These are phyloP conservation scores for Globisporangium sylvaticum DNA, from an alignment of 352 stramenopile species.

Conservation along the genomic window DNA sequence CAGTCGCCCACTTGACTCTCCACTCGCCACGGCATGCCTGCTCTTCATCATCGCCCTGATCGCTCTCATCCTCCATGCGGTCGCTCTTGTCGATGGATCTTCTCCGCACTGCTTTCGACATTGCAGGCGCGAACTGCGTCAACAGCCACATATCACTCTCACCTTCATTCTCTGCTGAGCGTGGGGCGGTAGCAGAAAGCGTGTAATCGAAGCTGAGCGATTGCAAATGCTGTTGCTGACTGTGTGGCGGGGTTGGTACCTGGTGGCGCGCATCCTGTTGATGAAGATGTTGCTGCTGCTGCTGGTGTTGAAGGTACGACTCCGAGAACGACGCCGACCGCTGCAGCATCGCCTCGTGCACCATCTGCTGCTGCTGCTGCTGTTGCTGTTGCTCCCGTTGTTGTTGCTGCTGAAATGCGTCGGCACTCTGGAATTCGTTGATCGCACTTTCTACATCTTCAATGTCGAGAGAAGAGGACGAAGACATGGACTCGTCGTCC, in stretches of 20 bases:
- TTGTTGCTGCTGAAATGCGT: not conserved
- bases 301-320: constrained; percentile 5
- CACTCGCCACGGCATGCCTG: constrained; percentile 1
- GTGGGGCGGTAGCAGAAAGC: not conserved
- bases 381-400: constrained; percentile 1
- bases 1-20: constrained; percentile 33
- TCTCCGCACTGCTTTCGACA: constrained; percentile 34
- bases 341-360: not conserved
- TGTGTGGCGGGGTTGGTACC: not conserved
- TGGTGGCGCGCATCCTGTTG: not conserved
- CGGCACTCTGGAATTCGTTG: not conserved
- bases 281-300: not conserved
- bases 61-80: constrained; percentile 15
- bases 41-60: constrained; percentile 11
- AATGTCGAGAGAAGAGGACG: constrained; percentile 38
- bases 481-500: constrained; percentile 60
- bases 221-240: not conserved
- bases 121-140: constrained; percentile 45
- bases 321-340: constrained; percentile 11
- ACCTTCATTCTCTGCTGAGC: not conserved
- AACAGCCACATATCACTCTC: constrained; percentile 36
- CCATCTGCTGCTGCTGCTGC: not conserved
- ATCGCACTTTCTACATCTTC: constrained; percentile 18
- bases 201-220: not conserved
- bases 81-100: not conserved